These are phyloP conservation scores for Solanum sitiens DNA, from an alignment of 257 asterid genomes.

Conservation along the genomic window DNA sequence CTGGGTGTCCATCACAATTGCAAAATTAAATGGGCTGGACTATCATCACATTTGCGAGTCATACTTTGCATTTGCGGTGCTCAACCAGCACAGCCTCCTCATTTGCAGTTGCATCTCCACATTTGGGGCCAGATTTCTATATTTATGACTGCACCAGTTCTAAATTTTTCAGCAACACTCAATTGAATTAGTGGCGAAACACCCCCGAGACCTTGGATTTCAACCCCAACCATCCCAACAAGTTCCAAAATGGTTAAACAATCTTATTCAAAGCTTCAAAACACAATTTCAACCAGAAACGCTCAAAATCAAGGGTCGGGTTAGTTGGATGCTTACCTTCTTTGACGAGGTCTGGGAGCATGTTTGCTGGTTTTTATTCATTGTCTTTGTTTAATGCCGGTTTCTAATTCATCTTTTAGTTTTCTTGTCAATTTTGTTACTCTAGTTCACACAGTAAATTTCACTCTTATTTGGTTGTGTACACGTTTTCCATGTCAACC, in stretches of 20 bases:
- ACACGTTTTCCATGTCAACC: not conserved
- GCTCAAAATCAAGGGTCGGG: not conserved
- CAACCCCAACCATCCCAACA: not conserved
- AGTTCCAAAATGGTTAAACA: not conserved
- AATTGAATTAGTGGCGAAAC: not conserved
- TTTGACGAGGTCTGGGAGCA: not conserved
- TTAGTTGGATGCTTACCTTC: not conserved
- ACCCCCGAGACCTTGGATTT: not conserved
- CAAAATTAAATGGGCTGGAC: not conserved
- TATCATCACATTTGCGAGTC: not conserved
- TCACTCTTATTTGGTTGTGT: not conserved
- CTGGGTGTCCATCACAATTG: not conserved
- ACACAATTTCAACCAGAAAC: not conserved
- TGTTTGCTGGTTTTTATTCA: not conserved
- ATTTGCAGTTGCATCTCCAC: not conserved
- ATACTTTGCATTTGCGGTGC: not conserved
- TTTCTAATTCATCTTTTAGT: not conserved
- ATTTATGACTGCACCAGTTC: not conserved
- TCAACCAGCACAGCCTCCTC: not conserved
- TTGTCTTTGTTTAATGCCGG: not conserved
- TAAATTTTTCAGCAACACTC: not conserved
- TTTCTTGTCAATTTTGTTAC: not conserved
- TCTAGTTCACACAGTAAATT: not conserved
- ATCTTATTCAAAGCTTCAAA: not conserved
- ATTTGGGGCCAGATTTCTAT: not conserved